Percentiles rank a stretch among this genome's conserved stretches.
Evolutionary conservation across 441 rosid species (phyloP).

Genomic region (Sinapis alba): DNA sequence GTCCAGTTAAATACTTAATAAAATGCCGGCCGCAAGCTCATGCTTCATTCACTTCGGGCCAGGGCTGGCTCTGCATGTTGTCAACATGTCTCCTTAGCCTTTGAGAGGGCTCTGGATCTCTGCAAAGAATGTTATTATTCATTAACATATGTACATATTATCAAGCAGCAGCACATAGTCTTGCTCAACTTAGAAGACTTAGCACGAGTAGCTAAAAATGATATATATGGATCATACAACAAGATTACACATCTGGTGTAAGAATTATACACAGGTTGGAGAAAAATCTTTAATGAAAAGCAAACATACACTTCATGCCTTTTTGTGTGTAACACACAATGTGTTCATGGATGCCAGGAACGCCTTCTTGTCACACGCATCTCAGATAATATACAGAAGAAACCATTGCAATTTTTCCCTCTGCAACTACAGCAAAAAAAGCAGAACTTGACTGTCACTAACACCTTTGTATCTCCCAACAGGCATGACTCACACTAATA

Average conservation of each 20-base stretch:
- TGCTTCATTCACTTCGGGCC: no score
- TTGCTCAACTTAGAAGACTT: background rate
- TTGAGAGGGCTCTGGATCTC: conserved; percentile 8
- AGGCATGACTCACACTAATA: conserved; percentile 30
- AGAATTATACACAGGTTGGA: conserved; percentile 26
- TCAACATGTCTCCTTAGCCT: no score
- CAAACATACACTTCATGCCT: conserved; percentile 39
- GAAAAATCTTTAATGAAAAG: conserved; percentile 12
- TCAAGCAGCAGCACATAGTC: conserved; percentile 7
- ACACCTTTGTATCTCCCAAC: conserved; percentile 26
- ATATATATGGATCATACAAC: no score
- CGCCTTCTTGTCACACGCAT: conserved; percentile 15
- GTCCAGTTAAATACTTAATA: no score
- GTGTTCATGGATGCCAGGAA: conserved; percentile 9
- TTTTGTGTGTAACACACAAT: conserved; percentile 12
- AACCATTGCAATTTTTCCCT: conserved; percentile 38
- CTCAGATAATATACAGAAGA: conserved; percentile 38
- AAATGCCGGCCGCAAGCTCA: no score
- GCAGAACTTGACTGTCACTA: conserved; percentile 6
- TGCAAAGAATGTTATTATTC: conserved; percentile 29
- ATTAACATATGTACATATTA: conserved; percentile 13
- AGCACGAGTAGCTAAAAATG: no score
- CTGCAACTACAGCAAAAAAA: conserved; percentile 38
- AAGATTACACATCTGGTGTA: conserved; percentile 20
- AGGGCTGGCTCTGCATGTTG: no score